Percentiles rank a stretch among this genome's conserved stretches.
Conservation (phyloP, 768 basidiomycete genomes). For the Trametes cinnabarina region DNA sequence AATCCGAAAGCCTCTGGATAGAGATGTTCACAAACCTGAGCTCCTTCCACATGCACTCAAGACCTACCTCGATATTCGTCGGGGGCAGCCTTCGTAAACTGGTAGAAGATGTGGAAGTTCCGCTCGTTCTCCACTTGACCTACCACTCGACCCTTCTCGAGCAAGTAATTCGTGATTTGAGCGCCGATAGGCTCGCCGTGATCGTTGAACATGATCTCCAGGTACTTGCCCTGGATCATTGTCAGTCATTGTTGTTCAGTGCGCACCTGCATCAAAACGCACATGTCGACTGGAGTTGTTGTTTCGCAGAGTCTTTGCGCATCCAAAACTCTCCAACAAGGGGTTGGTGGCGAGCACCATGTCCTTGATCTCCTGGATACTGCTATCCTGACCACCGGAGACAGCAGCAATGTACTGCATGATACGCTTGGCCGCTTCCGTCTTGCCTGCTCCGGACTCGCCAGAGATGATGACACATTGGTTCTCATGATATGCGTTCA, state of each 20-base stretch:
- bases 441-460: slow-evolving; percentile 98
- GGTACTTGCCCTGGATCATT: slow-evolving; percentile 82
- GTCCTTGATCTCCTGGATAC: slow-evolving; percentile 97
- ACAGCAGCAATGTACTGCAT: slow-evolving; percentile 99
- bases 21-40: neutral
- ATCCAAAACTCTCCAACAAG: slow-evolving; percentile 95
- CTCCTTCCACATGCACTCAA: neutral
- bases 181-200: slow-evolving; percentile 94
- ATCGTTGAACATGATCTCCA: slow-evolving; percentile 98
- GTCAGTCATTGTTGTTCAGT: slow-evolving; percentile 8
- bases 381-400: slow-evolving; percentile 81
- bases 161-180: slow-evolving; percentile 95
- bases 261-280: slow-evolving; percentile 34
- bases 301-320: slow-evolving; percentile 97
- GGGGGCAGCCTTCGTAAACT: slow-evolving; percentile 95
- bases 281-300: slow-evolving; percentile 99
- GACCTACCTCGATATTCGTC: slow-evolving; percentile 80
- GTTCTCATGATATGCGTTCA: slow-evolving; percentile 99
- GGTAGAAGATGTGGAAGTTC: slow-evolving; percentile 99
- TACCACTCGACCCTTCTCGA: slow-evolving; percentile 96
- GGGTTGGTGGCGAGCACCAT: slow-evolving; percentile 99
- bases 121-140: slow-evolving; percentile 96
- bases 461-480: slow-evolving; percentile 99
- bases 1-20: slow-evolving; percentile 84
- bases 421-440: slow-evolving; percentile 97